Base-by-base conservation (phyloP, 306 rosid species). In the Quercus parvula region DNA sequence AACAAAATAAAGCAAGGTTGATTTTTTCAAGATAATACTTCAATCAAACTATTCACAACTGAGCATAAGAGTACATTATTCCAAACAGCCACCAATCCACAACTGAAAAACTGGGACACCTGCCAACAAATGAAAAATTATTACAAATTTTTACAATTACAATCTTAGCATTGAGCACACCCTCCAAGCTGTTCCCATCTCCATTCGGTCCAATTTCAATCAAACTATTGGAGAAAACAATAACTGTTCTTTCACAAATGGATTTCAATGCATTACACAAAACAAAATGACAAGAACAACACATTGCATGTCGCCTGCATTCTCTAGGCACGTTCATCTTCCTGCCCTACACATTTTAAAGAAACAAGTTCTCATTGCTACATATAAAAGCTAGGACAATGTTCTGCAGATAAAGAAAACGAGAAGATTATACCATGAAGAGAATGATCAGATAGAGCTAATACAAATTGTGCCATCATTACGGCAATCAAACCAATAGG, bases 401-500 rank as follows among this genome's bases (percentile, higher is more conserved):
- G 44, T 35, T 35, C 9, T 35, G 44, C 6, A 20, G 22, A 56
- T 8, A n/a, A 56, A n/a, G 7, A n/a, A 56, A 56, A 56, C n/a
- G 27, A 56, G 10, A 56, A n/a, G 62, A n/a, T 56, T 56, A 10
- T 7, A n/a, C 63, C 13, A 57, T 2, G 28, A 18, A 57, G 44
- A 31, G 71, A 66, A 66, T 66, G 71, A 66, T 66, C 71, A 31
- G 71, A 66, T 66, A 66, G 71, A 66, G 71, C 71, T 24, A 24
- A 24, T 11, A 62, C 38, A 27, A 17, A 27, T 17, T 5, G 24
- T 6, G 82, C 89, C 87, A 87, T 83, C 86, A 81, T 87, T 11
- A 14, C 28, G 85, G 88, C 89, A 61, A 78, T 85, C 89, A 89
- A 85, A 85, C 89, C 87, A 89, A 89, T 81, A 89, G 89, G 92